Conservation (phyloP, 129 eudicot genomes). For the Calendula officinalis region DNA sequence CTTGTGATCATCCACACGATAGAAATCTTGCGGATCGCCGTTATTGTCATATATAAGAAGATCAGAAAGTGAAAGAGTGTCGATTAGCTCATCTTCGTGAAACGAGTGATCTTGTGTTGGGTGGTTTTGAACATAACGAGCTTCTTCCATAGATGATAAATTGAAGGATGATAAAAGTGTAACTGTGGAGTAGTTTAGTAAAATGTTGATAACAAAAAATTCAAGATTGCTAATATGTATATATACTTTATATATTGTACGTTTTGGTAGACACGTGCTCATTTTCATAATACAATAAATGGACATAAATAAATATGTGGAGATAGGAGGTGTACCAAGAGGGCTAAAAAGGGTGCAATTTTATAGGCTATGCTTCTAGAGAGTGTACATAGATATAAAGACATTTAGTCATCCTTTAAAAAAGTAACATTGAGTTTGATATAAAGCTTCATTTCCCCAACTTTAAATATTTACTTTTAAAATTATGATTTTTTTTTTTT, state of each 20-base stretch:
- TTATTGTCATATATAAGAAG: conserved; percentile 30
- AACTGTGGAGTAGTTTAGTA: conserved; percentile 5
- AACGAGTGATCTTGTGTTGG: conserved; percentile 23
- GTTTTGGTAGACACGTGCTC: conserved; percentile 21
- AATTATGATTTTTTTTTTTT: neutral
- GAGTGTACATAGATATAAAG: neutral
- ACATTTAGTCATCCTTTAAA: conserved; percentile 3
- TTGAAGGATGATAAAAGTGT: neutral
- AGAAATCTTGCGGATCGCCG: conserved; percentile 29
- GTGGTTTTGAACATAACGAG: conserved; percentile 7
- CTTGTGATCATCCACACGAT: conserved; percentile 19
- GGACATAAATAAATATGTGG: conserved; percentile 6
- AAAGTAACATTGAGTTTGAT: conserved; percentile 16
- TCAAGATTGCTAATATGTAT: conserved; percentile 4
- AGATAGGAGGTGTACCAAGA: conserved; percentile 18
- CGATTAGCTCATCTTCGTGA: conserved; percentile 34
- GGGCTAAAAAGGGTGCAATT: conserved; percentile 29
- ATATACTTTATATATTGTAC: neutral
- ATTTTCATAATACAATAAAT: conserved; percentile 15
- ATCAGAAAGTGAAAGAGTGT: conserved; percentile 46
- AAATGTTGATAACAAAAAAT: conserved; percentile 13
- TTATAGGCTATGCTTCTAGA: conserved; percentile 37
- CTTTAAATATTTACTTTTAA: neutral
- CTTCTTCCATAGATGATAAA: conserved; percentile 27
- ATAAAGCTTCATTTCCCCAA: neutral